Evolutionary conservation across 2,329 filamentous ascomycete genomes (phyloP), one percentile per base, ranked within the genome.

Genomic region (Acephala macrosclerotiorum): DNA sequence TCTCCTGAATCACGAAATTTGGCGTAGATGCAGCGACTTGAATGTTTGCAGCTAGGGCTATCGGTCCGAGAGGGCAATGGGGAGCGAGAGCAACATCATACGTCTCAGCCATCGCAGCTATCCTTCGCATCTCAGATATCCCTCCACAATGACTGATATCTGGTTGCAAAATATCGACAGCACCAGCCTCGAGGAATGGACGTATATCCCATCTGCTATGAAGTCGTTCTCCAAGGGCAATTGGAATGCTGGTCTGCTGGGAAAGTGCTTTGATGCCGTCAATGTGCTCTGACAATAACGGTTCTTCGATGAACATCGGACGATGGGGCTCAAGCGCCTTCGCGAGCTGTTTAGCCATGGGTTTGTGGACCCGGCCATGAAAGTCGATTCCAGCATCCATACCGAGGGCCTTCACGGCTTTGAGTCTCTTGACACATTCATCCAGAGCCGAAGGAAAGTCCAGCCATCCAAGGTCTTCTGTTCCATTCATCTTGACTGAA

Each of bases 301-400:
- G 90, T 70, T 93, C 91, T 74, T 93, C 91, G 51, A 94, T 88
- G 75, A 93, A 94, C n/a, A 94, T 79, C 0, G 91, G 91, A 1
- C 82, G 82, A 69, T 91, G 84, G 0, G 90, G 89, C 67, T 90
- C 90, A 0, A 94, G 82, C 0, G 85, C 82, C 64, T 85, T 84
- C 1, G 89, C 89, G 2, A 94, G 83, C 71, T 94, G 91, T 71
- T 91, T 92, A 0, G 91, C 91, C 90, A 94, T 94, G n/a, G 90
- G 89, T 67, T 90, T 90, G 77, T 94, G 91, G 0, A 93, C 81
- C 9, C 91, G 86, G 2, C 91, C 92, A 75, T 94, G 92, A 77
- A 94, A 94, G 72, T 94, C 92, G 29, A 94, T 82, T 1, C 88
- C 92, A 0, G 85, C 91, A 64, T 94, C 91, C 70, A 94, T 84